Evolutionary conservation across 2,329 filamentous ascomycete species (phyloP).

Genomic region (Amphichorda felina): DNA sequence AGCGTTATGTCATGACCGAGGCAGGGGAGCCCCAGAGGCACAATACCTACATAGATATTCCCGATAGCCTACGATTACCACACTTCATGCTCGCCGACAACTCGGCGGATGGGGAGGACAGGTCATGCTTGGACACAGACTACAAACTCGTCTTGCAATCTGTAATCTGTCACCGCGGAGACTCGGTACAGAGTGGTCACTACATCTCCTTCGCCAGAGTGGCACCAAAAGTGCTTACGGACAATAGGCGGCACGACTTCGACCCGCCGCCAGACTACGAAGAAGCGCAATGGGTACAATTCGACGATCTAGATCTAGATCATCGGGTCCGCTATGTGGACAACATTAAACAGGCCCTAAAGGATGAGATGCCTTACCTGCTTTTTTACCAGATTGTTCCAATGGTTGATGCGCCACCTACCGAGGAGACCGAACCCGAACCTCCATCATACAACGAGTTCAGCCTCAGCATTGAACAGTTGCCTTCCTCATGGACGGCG

Average conservation of each 20-base stretch:
- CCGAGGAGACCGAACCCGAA: constrained; percentile 31
- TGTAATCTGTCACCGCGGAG: constrained; percentile 82
- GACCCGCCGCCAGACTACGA: constrained; percentile 54
- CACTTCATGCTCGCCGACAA: constrained; percentile 70
- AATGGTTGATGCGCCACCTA: constrained; percentile 55
- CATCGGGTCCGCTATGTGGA: constrained; percentile 66
- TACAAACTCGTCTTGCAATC: constrained; percentile 91
- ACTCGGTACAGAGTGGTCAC: constrained; percentile 77
- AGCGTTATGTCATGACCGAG: constrained; percentile 66
- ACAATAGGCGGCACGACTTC: constrained; percentile 42
- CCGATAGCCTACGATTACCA: constrained; percentile 65
- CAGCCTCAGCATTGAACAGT: constrained; percentile 27
- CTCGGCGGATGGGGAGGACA: constrained; percentile 21
- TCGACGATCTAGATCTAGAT: constrained; percentile 67
- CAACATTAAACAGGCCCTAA: constrained; percentile 63
- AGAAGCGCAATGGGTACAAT: constrained; percentile 75
- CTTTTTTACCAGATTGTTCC: constrained; percentile 93
- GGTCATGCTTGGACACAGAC: constrained; percentile 61
- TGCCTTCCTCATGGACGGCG: constrained; percentile 8
- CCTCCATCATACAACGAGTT: constrained; percentile 50
- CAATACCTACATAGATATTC: constrained; percentile 83
- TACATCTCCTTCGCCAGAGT: constrained; percentile 81
- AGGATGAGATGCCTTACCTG: constrained; percentile 84
- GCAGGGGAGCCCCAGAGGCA: constrained; percentile 59
- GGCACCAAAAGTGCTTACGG: constrained; percentile 47